Percentiles rank a stretch among this genome's conserved stretches.
Conservation (phyloP, 2,329 filamentous ascomycete species). For the Curvularia lunata region DNA sequence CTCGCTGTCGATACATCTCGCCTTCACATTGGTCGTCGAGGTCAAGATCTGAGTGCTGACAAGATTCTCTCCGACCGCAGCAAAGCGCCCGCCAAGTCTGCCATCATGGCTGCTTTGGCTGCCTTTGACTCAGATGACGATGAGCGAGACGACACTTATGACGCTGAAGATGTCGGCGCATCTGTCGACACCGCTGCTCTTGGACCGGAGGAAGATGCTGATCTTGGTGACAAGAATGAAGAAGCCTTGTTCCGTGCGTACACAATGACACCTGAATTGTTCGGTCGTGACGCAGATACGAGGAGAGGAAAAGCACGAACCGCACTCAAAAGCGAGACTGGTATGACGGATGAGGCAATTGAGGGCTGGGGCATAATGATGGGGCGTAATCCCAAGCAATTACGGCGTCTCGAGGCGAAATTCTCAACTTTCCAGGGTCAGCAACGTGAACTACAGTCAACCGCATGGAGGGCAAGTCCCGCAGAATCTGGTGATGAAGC, state of each 20-base stretch:
- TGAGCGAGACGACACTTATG: slow-evolving; percentile 96
- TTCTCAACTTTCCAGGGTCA: slow-evolving; percentile 69
- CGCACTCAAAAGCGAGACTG: slow-evolving; percentile 74
- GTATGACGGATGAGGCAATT: slow-evolving; percentile 90
- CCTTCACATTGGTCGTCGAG: slow-evolving; percentile 79
- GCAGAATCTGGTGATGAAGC: slow-evolving; percentile 63
- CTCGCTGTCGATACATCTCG: slow-evolving; percentile 70
- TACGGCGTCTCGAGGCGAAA: slow-evolving; percentile 73
- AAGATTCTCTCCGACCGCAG: slow-evolving; percentile 70
- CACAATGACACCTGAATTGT: slow-evolving; percentile 67
- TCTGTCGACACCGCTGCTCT: slow-evolving; percentile 71
- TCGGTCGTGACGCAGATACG: slow-evolving; percentile 74
- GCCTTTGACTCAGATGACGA: slow-evolving; percentile 94
- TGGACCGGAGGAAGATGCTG: slow-evolving; percentile 61
- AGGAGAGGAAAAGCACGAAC: slow-evolving; percentile 68
- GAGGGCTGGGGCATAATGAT: slow-evolving; percentile 96
- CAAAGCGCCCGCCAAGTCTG: slow-evolving; percentile 75
- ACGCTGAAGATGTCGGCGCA: slow-evolving; percentile 88
- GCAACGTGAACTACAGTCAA: slow-evolving; percentile 69
- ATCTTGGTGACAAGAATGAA: slow-evolving; percentile 66
- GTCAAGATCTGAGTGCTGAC: slow-evolving; percentile 70
- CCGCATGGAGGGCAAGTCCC: slow-evolving; percentile 63
- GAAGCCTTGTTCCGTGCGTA: slow-evolving; percentile 76
- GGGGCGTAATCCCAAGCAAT: slow-evolving; percentile 70
- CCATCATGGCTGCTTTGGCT: slow-evolving; percentile 85